phyloP scores from a whole-genome alignment of 129 eudicot genomes.

The Calendula officinalis region DNA sequence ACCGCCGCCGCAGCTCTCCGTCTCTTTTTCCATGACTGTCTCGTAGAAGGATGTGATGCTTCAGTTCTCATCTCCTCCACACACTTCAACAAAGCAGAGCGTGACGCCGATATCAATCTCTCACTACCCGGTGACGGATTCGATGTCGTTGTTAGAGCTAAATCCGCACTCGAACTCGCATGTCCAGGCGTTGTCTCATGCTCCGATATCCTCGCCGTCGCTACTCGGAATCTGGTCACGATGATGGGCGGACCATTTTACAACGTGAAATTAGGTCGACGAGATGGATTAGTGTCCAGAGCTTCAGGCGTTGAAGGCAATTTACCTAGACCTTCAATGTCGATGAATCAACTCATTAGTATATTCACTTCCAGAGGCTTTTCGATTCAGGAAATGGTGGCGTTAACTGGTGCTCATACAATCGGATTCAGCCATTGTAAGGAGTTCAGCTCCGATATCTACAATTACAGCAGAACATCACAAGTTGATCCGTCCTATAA shows the following conservation, averaged over 20 bases:
- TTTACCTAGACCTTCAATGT: constrained; percentile 57
- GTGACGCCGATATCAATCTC: constrained; percentile 92
- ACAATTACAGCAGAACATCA: constrained; percentile 45
- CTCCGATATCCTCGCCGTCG: constrained; percentile 75
- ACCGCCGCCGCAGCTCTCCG: constrained; percentile 88
- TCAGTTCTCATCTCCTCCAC: constrained; percentile 78
- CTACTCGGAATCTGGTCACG: constrained; percentile 56
- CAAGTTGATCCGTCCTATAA: constrained; percentile 54
- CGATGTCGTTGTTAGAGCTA: constrained; percentile 81
- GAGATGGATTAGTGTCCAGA: constrained; percentile 42
- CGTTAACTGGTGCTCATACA: constrained; percentile 73
- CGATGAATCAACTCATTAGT: constrained; percentile 41
- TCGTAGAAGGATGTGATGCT: constrained; percentile 76
- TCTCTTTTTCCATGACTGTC: constrained; percentile 87
- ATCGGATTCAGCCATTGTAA: constrained; percentile 78
- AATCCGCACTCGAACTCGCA: constrained; percentile 78
- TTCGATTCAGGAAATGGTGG: constrained; percentile 72
- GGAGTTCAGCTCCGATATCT: constrained; percentile 59
- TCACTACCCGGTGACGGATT: constrained; percentile 92
- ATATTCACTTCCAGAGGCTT: constrained; percentile 56
- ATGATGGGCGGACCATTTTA: constrained; percentile 80
- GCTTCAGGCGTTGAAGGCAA: constrained; percentile 46
- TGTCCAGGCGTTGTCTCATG: constrained; percentile 91
- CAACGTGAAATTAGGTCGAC: constrained; percentile 55
- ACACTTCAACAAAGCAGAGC: constrained; percentile 68